Percentiles rank a stretch among this genome's conserved stretches.
Conservation (phyloP, 805 yeast species). For the Yarrowia alimentaria region DNA sequence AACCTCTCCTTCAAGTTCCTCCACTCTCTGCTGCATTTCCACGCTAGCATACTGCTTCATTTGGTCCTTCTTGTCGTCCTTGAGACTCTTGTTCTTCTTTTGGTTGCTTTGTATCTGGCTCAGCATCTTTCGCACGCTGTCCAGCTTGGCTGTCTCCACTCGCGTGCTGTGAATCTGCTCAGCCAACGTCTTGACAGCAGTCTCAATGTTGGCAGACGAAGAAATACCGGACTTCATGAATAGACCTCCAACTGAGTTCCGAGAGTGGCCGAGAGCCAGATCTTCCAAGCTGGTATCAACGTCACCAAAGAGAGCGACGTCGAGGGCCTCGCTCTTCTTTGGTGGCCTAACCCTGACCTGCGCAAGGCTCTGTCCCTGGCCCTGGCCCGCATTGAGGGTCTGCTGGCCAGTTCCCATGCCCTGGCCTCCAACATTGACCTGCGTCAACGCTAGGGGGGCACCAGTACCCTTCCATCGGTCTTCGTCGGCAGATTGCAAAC, state of each 20-base stretch:
- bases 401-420: neutral
- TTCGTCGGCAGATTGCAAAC: constrained; percentile 38
- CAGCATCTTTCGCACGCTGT: constrained; percentile 36
- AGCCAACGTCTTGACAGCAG: constrained; percentile 39
- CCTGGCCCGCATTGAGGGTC: neutral
- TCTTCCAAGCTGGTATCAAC: constrained; percentile 39
- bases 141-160: constrained; percentile 40
- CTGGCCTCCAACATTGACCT: constrained; percentile 8
- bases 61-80: constrained; percentile 9
- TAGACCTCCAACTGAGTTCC: constrained; percentile 40
- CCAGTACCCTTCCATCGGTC: no score
- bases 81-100: constrained; percentile 23
- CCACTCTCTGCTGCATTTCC: constrained; percentile 11
- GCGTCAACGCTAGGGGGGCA: no score
- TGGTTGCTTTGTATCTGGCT: constrained; percentile 37
- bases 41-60: constrained; percentile 10
- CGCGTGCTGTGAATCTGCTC: constrained; percentile 39
- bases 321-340: constrained; percentile 33
- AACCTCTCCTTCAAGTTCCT: constrained; percentile 10
- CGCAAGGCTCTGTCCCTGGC: no score
- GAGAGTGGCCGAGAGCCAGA: constrained; percentile 40
- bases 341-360: no score
- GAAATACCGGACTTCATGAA: constrained; percentile 38
- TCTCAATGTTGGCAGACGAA: constrained; percentile 38
- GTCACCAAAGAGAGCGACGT: constrained; percentile 41